Evolutionary conservation across 768 basidiomycete genomes (phyloP), one percentile per base, ranked within the genome.

Genomic region (Suillus lakei): DNA sequence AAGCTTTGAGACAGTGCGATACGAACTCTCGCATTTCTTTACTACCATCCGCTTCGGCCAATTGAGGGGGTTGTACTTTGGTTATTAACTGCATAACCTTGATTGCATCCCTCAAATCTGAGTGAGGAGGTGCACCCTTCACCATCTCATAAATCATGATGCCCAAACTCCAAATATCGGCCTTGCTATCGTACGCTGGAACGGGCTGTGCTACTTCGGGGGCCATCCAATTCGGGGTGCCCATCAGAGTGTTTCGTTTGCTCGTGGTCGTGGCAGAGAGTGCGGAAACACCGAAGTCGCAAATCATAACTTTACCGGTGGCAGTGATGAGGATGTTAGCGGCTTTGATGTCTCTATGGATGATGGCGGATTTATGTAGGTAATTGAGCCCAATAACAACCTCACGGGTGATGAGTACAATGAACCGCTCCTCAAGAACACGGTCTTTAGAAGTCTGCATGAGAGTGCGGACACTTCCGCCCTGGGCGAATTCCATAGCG

Each of bases 191-290:
- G 77, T 99, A 99, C 50, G 89, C 84, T n/a, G 94, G 88, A 13
- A 92, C 90, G 12, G 85, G 84, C 68, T 95, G 92, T 18, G 97
- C 93, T 4, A 99, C 95, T 77, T 99, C 98, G 0, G 98, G 98
- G 0, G 98, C 98, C 98, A 99, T 99, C 97, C 97, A 99, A 75
- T 98, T 95, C 0, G 96, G 97, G 2, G 98, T 99, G 2, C 98
- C 98, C 67, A 96, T 95, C 72, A 99, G 87, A 0, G 98, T 99
- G 61, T 96, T 95, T 28, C 98, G 88, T 77, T 99, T 99, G 76
- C 94, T 95, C 13, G 90, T 88, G 3, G 88, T 84, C 18, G 89
- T 93, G 30, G 88, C 86, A 61, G 98, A 86, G 43, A 98, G 86
- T 3, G 96, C 98, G 5, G 97, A 98, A 55, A 99, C 98, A 34